Base-by-base conservation (phyloP, 768 basidiomycete species). In the Amanita fuliginea region DNA sequence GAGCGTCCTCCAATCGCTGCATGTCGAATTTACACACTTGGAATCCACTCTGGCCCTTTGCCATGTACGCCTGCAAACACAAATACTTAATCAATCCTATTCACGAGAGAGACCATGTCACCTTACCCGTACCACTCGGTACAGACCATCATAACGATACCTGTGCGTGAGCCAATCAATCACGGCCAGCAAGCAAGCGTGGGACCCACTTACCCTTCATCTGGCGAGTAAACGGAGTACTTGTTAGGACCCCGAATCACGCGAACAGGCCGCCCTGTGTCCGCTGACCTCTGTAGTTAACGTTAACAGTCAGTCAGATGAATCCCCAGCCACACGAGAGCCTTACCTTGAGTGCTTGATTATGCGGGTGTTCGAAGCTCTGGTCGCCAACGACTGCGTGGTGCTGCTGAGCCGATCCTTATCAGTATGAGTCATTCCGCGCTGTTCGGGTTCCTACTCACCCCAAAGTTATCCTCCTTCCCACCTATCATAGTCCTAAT, bases 61-160 rank as follows among this genome's bases (percentile, higher is more conserved):
- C 59, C 33, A 56, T 13, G 22, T 61, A 62, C 7, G 67, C 63
- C 67, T 69, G 41, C 21, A 22, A 24, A 9, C 3, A 6, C 2
- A 36, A 21, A n/a, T n/a, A n/a, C n/a, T n/a, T 16, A 0, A 30
- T 18, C 11, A 26, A 6, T 22, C 33, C 21, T n/a, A 10, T 30
- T 9, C 30, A 1, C 24, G 2, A 53, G 13, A 14, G 24, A 42
- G 9, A 34, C n/a, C 19, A 3, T 1, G 4, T 9, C 10, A 0
- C 51, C 62, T 21, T 37, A 70, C 71, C 49, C 56, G 57, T 14
- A 61, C 58, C 4, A 72, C 68, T 8, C 42, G 48, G 55, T 74
- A 74, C 10, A 72, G 60, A 10, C 72, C 71, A 51, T 72, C 71
- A 48, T 71, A 74, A 10, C 71, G 70, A 48, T 68, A 70, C 6